Evolutionary conservation across 2,329 filamentous ascomycete genomes (phyloP), one percentile per base, ranked within the genome.

Genomic region (Hirsutella minnesotensis): DNA sequence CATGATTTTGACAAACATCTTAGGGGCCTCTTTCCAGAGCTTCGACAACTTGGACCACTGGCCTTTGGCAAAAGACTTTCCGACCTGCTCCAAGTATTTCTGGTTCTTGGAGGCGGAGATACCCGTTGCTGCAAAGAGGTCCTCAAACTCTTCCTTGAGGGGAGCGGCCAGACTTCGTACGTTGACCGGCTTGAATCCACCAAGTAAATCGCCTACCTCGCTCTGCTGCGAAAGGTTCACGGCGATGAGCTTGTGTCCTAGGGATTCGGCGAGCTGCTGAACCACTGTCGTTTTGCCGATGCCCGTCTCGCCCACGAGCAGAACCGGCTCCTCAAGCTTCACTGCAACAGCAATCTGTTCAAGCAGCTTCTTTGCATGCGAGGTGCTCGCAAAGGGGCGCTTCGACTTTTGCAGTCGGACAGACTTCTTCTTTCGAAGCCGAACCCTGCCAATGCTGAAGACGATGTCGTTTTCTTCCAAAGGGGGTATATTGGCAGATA

Each of bases 161-260:
- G 92, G 90, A 31, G 95, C 77, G 1, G 92, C 84, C 44, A 96
- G 71, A 47, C 81, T 94, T 50, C 90, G 80, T 35, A 92, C 78
- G 57, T 90, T 95, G 46, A 98, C 83, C 0, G 92, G 92, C 60
- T 98, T 98, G 68, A 94, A 96, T 0, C 92, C 92, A 53, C 92
- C 94, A 1, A 98, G 70, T 12, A 99, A 68, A 65, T 99, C 92
- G n/a, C 89, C 86, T 34, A 85, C 89, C 63, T 99, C 94, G 56
- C 89, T 96, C 60, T 99, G 94, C 58, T 98, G 94, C 0, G 92
- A 98, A 58, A 99, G 63, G 57, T 99, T 99, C 56, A 98, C 88
- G 3, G 89, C 86, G 0, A 88, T 84, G 12, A 99, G 74, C 53
- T 86, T 94, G 56, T 88, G 84, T 2, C 89, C 86, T 22, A 95